Percentiles rank a stretch among this genome's conserved stretches.
phyloP scores from a whole-genome alignment of 148 eudicot genomes.

The Cornus florida region DNA sequence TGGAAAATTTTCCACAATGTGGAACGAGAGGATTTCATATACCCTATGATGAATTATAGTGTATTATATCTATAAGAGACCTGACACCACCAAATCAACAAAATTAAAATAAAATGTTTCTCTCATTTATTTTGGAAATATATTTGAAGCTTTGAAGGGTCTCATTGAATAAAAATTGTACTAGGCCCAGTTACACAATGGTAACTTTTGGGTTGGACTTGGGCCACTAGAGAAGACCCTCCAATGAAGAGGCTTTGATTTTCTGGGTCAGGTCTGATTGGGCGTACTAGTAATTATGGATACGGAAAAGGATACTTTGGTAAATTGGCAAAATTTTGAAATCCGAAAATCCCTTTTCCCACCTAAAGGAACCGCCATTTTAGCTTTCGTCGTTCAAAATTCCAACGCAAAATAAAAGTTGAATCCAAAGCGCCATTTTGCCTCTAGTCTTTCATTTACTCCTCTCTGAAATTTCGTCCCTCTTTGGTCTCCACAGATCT shows the following conservation, averaged over 20 bases:
- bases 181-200: too few species aligned
- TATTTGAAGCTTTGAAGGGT: too few species aligned
- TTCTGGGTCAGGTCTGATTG: background rate
- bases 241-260: too few species aligned
- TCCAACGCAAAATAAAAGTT: background rate
- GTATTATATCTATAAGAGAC: too few species aligned
- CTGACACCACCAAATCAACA: too few species aligned
- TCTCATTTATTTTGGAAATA: too few species aligned
- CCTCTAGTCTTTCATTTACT: background rate
- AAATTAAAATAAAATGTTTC: too few species aligned
- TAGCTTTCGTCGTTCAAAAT: background rate
- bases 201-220: too few species aligned
- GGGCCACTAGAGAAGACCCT: background rate
- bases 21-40: too few species aligned
- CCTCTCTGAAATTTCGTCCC: background rate
- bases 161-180: too few species aligned
- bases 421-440: background rate
- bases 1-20: too few species aligned
- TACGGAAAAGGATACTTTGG: background rate
- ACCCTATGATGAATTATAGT: too few species aligned
- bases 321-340: conserved; percentile 6
- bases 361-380: conserved; percentile 14
- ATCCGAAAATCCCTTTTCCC: conserved; percentile 5
- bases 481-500: background rate
- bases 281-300: background rate